Base-by-base conservation (phyloP, 129 eudicot genomes). In the Flaveria ramosissima region DNA sequence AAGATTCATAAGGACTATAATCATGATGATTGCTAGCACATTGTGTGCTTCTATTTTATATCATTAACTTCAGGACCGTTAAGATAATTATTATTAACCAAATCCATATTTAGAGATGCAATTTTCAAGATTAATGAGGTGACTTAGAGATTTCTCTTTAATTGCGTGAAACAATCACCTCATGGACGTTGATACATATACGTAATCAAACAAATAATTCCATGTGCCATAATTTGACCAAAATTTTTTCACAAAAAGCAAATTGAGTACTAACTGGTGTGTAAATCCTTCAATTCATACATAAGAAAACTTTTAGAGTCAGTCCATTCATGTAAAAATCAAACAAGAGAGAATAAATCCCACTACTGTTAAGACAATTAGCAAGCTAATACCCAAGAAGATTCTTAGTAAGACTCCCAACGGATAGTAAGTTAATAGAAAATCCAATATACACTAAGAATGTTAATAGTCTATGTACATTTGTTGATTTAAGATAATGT, bases 21-120 rank as follows among this genome's bases (percentile, higher is more conserved):
- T 23, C 60, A 74, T 8, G 45, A 61, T 26, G 60, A 61, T 9
- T 74, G 60, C 11, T 45, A 45, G 78, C 70, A 60, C 61, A 24
- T 60, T 24, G 17, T 14, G 42, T 16, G 43, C 32, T 24, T 13
- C 69, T 21, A 39, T 23, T 57, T 43, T 57, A 41, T 6, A 16
- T 11, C 2, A 19, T 20, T 51, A 55, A 4, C 36, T 32, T 55
- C 20, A 11, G 17, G 19, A 55, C 20, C 12, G 10, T 3, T 51
- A 27, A 12, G 41, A 69, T 46, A 69, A 45, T 6, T 42, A 68
- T 68, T 36, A 43, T 65, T 2, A 65, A 4, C 46, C 36, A 15
- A 7, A 19, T 68, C 7, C 19, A 45, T 47, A 16, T 45, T 2
- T 3, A 43, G 36, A 68, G 4, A 43, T 67, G 72, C 53, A 20